Evolutionary conservation across 1,139 yeast genomes (phyloP), one percentile per base, ranked within the genome.

Genomic region (Diutina neorugosa): DNA sequence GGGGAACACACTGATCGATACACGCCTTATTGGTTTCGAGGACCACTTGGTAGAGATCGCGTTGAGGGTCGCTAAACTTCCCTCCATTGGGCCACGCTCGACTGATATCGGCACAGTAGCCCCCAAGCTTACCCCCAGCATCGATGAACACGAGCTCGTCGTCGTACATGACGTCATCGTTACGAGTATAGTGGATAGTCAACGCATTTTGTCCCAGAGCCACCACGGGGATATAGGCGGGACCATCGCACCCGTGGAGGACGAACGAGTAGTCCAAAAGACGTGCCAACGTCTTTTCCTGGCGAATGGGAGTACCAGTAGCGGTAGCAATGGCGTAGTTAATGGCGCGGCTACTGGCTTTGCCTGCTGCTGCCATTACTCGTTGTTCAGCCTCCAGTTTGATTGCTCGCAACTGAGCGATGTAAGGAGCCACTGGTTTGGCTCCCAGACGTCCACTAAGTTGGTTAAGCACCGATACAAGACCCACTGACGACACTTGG

Each of bases 21-120:
- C 96, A 87, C 54, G 78, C 71, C 64, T 85, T 86, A 62, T 94
- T 89, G 19, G 89, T 94, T 57, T 82, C 81, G 54, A 94, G 70
- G 7, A 93, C 96, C 1, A 93, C 96, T 60, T 87, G 86, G 64
- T 94, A 94, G 40, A 94, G 69, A 57, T 93, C 98, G 51, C 74
- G 76, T 67, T 94, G 98, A 1, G 96, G 82, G 3, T 71, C 80
- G 1, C 86, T 68, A 65, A 93, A 94, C 1, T 80, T 78, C 1
- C 77, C 70, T 41, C 79, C 77, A 53, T 84, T 86, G 11, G 99
- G 98, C 98, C 98, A 94, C 0, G 98, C 86, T 58, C 98, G 76
- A 1, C 98, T 90, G 51, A 94, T 93, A 66, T 94, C 99, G 1
- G 98, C 84, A 63, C 96, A 85, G 67, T 94, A 94, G 0, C 97